These are phyloP conservation scores for Talaromyces ruber DNA, from an alignment of 495 filamentous ascomycete species.

Conservation along the genomic window DNA sequence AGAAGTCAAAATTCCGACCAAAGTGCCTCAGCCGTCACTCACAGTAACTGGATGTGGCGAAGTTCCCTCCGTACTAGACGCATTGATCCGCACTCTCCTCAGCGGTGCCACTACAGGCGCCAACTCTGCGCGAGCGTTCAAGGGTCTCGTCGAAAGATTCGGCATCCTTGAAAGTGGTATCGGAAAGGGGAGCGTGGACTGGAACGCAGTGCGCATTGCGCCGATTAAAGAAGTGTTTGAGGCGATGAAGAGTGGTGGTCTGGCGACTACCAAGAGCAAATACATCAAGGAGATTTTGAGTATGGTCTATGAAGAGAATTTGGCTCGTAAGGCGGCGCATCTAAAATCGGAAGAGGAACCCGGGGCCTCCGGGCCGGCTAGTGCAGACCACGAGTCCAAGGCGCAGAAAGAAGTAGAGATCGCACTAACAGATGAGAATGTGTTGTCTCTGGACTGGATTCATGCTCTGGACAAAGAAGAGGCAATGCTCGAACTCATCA, in stretches of 20 bases:
- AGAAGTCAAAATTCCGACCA: slow-evolving; percentile 52
- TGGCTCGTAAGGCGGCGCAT: slow-evolving; percentile 34
- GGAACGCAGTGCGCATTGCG: slow-evolving; percentile 69
- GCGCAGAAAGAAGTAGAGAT: slow-evolving; percentile 43
- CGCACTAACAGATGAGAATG: slow-evolving; percentile 42
- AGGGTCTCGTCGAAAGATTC: slow-evolving; percentile 61
- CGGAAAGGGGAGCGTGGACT: slow-evolving; percentile 74
- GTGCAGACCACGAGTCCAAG: slow-evolving; percentile 24
- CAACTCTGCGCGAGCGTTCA: slow-evolving; percentile 61
- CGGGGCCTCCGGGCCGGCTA: slow-evolving; percentile 13
- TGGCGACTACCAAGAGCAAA: slow-evolving; percentile 59
- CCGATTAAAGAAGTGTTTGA: slow-evolving; percentile 54
- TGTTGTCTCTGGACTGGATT: slow-evolving; percentile 71
- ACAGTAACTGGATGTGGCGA: slow-evolving; percentile 85
- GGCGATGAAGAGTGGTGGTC: slow-evolving; percentile 66
- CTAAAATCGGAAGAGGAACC: slow-evolving; percentile 12
- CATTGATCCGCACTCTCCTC: slow-evolving; percentile 70
- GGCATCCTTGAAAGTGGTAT: slow-evolving; percentile 53
- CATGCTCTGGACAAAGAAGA: slow-evolving; percentile 57
- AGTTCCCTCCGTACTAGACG: slow-evolving; percentile 86
- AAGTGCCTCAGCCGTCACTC: slow-evolving; percentile 66
- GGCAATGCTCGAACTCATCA: slow-evolving; percentile 64
- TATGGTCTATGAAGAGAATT: slow-evolving; percentile 64
- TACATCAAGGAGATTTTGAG: slow-evolving; percentile 78
- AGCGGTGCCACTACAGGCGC: slow-evolving; percentile 65